Percentiles rank a stretch among this genome's conserved stretches.
phyloP scores from a whole-genome alignment of 1,139 yeast genomes.

The Spencermartinsiella ligniputridi region DNA sequence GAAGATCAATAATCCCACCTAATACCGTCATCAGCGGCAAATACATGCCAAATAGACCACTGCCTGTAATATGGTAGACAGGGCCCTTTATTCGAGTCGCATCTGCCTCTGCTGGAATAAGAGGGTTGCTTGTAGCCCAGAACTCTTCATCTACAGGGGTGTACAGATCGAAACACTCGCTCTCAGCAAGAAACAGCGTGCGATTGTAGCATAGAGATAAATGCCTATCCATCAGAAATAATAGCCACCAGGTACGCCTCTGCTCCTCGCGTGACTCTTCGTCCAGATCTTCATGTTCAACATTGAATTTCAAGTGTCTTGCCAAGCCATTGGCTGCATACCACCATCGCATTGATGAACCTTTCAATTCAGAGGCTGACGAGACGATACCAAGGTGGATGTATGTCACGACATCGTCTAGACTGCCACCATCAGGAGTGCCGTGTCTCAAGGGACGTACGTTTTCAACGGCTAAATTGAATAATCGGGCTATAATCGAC shows the following conservation, averaged over 20 bases:
- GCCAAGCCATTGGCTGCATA: constrained; percentile 32
- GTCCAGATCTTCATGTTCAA: constrained; percentile 23
- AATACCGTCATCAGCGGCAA: constrained; percentile 20
- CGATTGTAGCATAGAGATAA: constrained; percentile 35
- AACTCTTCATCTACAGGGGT: constrained; percentile 32
- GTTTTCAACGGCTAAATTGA: constrained; percentile 8
- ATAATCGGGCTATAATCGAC: constrained; percentile 6
- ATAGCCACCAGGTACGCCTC: constrained; percentile 40
- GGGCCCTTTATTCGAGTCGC: constrained; percentile 16
- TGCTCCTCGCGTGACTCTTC: constrained; percentile 36
- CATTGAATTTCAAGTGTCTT: constrained; percentile 27
- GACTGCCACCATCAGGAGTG: constrained; percentile 16
- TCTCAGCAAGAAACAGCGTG: constrained; percentile 30
- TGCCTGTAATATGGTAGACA: constrained; percentile 6
- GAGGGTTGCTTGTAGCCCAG: constrained; percentile 28
- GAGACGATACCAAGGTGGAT: constrained; percentile 35
- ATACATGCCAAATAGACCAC: constrained; percentile 22
- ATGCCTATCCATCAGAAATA: constrained; percentile 36
- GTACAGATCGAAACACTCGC: constrained; percentile 29
- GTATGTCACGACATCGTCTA: constrained; percentile 36
- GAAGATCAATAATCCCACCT: constrained; percentile 19
- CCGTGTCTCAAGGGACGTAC: constrained; percentile 7
- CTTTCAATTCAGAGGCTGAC: constrained; percentile 37
- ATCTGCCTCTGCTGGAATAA: constrained; percentile 22
- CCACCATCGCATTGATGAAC: constrained; percentile 38